phyloP scores from a whole-genome alignment of 345 rosid genomes.

The Triadica sebifera region DNA sequence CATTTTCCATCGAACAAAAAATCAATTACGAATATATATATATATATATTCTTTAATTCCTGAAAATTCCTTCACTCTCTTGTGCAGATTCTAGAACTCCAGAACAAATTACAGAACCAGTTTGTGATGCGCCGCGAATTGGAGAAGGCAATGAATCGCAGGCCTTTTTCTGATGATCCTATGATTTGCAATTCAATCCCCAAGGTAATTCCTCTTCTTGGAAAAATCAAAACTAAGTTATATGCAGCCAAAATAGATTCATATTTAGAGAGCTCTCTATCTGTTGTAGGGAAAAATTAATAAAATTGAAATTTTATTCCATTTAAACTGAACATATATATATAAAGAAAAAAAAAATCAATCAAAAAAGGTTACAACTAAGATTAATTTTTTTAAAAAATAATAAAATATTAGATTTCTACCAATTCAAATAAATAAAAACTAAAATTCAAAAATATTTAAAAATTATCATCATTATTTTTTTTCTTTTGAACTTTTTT shows the following conservation, averaged over 20 bases:
- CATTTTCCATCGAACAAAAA: neutral
- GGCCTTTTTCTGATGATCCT: conserved; percentile 37
- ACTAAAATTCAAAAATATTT: no score
- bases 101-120: conserved; percentile 51
- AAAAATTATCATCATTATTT: no score
- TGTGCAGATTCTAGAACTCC: conserved; percentile 53
- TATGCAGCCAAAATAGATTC: neutral
- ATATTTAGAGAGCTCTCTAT: neutral
- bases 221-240: neutral
- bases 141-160: conserved; percentile 52
- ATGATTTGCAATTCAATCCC: conserved; percentile 47
- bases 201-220: conserved; percentile 39
- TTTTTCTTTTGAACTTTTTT: no score
- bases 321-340: no score
- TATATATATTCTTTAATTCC: neutral
- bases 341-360: no score
- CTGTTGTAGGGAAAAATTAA: no score
- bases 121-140: conserved; percentile 46
- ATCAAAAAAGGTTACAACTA: no score
- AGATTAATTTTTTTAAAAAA: no score
- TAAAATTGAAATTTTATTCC: no score
- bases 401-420: no score
- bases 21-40: neutral
- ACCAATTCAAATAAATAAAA: no score
- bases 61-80: conserved; percentile 8